Percentiles rank a stretch among this genome's conserved stretches.
phyloP scores from a whole-genome alignment of 2,329 filamentous ascomycete species.

The Shiraia sp. region DNA sequence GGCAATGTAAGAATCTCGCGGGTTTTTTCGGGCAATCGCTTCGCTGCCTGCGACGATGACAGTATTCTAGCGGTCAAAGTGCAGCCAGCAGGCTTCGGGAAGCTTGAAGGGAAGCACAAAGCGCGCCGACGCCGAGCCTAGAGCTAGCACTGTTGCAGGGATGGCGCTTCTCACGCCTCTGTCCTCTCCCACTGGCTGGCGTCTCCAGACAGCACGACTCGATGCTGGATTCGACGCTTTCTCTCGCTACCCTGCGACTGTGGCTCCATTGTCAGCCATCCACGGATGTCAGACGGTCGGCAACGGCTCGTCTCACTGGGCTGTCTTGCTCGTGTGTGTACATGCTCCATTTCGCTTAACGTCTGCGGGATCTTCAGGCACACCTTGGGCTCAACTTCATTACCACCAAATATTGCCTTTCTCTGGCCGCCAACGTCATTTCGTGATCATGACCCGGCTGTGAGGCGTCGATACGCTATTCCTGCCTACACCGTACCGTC shows the following conservation, averaged over 20 bases:
- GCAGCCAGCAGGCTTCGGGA: conserved; percentile 7
- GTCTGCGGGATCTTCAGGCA: conserved; percentile 18
- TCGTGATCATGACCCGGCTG: too few relatives aligned
- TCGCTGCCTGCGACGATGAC: conserved; percentile 2
- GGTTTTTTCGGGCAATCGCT: conserved; percentile 5
- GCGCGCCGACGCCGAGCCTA: conserved; percentile 9
- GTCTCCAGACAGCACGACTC: conserved; percentile 14
- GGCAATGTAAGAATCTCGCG: background rate
- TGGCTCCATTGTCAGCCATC: conserved; percentile 15
- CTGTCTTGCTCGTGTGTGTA: conserved; percentile 7
- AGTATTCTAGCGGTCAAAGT: conserved; percentile 6
- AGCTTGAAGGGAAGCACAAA: conserved; percentile 6
- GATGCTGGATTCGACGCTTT: conserved; percentile 10
- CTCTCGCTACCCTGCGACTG: conserved; percentile 14
- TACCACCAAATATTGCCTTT: too few relatives aligned
- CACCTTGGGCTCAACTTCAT: conserved; percentile 1
- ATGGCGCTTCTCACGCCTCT: conserved; percentile 7
- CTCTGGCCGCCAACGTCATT: too few relatives aligned
- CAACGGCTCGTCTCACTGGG: conserved; percentile 7
- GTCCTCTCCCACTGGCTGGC: conserved; percentile 11
- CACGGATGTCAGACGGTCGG: conserved; percentile 12
- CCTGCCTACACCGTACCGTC: background rate
- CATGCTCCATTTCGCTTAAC: conserved; percentile 15
- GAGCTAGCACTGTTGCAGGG: conserved; percentile 11
- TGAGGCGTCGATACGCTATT: too few relatives aligned